These are phyloP conservation scores for Mycena chlorophos DNA, from an alignment of 768 basidiomycete species.

Conservation along the genomic window DNA sequence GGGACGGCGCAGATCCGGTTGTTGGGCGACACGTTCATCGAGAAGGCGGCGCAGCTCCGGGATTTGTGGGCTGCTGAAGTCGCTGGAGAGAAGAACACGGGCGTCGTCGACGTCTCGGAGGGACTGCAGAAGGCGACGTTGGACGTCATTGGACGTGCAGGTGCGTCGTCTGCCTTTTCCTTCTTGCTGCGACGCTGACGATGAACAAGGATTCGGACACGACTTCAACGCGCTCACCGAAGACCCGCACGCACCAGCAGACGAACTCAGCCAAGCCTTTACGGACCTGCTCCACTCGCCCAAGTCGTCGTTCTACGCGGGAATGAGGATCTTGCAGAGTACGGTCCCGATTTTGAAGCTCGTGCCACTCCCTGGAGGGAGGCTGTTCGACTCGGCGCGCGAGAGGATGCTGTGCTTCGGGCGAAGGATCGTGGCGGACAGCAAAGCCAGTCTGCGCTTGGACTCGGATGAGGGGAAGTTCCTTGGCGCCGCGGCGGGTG, in stretches of 20 bases:
- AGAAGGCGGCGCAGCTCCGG: constrained; percentile 38
- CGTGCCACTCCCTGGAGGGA: constrained; percentile 22
- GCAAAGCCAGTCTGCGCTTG: constrained; percentile 43
- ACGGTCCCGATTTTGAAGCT: constrained; percentile 31
- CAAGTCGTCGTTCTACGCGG: constrained; percentile 31
- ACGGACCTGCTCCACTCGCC: constrained; percentile 38
- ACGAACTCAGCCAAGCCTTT: constrained; percentile 47
- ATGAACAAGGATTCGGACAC: constrained; percentile 18
- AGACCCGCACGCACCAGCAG: constrained; percentile 22
- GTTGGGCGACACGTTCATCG: constrained; percentile 41
- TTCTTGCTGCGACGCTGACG: constrained; percentile 26
- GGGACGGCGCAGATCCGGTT: constrained; percentile 45
- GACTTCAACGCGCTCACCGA: constrained; percentile 15
- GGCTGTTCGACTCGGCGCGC: constrained; percentile 24
- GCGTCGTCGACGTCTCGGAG: constrained; percentile 28
- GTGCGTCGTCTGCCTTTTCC: constrained; percentile 46
- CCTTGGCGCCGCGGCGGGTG: constrained; percentile 30
- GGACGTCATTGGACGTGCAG: constrained; percentile 59
- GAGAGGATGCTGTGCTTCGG: constrained; percentile 52
- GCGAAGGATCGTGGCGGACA: constrained; percentile 44
- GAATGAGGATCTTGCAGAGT: constrained; percentile 25
- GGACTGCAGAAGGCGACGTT: constrained; percentile 57
- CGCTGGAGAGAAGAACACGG: constrained; percentile 38
- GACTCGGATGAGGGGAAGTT: constrained; percentile 29
- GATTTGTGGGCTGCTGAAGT: constrained; percentile 34